phyloP scores from a whole-genome alignment of 2,329 filamentous ascomycete species.

The Pezicula radicicola region DNA sequence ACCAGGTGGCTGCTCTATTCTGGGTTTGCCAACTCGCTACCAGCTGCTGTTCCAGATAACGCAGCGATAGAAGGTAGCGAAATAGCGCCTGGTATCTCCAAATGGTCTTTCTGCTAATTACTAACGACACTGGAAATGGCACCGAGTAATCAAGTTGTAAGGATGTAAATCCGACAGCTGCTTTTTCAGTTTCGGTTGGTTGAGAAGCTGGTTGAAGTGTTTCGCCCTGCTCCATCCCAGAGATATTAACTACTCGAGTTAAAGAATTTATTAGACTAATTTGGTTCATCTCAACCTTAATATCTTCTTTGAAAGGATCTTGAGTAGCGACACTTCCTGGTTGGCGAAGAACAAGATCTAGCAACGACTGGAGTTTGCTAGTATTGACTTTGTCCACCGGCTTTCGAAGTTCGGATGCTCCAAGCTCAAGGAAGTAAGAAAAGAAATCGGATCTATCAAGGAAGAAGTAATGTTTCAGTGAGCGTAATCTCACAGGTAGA shows the following conservation, averaged over 20 bases:
- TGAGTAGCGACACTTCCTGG: conserved; percentile 89
- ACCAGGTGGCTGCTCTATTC: conserved; percentile 74
- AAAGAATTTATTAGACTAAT: conserved; percentile 85
- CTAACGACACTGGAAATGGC: conserved; percentile 87
- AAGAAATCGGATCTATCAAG: conserved; percentile 97
- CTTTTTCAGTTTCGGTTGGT: conserved; percentile 72
- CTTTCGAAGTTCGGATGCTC: conserved; percentile 85
- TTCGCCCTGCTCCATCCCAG: conserved; percentile 85
- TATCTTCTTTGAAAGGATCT: conserved; percentile 94
- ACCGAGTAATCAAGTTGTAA: conserved; percentile 89
- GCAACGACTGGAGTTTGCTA: conserved; percentile 86
- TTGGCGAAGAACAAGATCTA: conserved; percentile 96
- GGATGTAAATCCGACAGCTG: conserved; percentile 83
- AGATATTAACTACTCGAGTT: conserved; percentile 92
- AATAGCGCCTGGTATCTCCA: conserved; percentile 93
- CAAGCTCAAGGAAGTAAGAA: conserved; percentile 92
- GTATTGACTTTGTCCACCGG: conserved; percentile 86
- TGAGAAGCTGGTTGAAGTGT: conserved; percentile 68
- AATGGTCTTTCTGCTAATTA: conserved; percentile 89
- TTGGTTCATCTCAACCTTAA: conserved; percentile 96
- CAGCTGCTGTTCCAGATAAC: conserved; percentile 81
- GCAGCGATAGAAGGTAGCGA: conserved; percentile 84
- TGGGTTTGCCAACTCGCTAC: conserved; percentile 86
- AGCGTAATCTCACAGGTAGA: conserved; percentile 80
- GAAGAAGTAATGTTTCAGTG: conserved; percentile 98